Base-by-base conservation (phyloP, 2,329 filamentous ascomycete genomes). In the Cercospora beticola region DNA sequence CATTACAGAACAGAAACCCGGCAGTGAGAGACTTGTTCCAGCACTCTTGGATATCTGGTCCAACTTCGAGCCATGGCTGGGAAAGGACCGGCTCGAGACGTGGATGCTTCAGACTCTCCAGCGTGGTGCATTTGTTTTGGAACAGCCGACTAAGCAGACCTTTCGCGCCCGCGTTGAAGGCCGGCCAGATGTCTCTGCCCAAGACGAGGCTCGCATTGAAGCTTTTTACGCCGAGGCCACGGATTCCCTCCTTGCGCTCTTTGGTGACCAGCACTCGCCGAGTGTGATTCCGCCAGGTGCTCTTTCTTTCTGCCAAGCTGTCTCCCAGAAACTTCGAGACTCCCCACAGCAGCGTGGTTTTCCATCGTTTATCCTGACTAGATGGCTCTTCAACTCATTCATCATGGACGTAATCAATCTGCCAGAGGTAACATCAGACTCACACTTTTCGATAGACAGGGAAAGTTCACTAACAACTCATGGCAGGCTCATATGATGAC, bases 71-170 rank as follows among this genome's bases (percentile, higher is more conserved):
- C 90, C 94, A 79, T 98, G 94, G 94, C 91, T 92, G 49, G 93
- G 93, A 67, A 93, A 91, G 75, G 88, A 90, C 73, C 95, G 93
- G 72, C 89, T 99, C 84, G 94, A 97, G 81, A 91, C 93, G 81
- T 98, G 94, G 79, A 87, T 99, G 12, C 95, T 97, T 92, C 92
- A 95, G 78, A 92, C 96, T 69, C 87, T 99, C 33, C 92, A 97
- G 80, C 92, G 96, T 75, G 95, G 95, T 73, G 91, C 93, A 46
- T 97, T 97, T 77, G 84, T 98, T 67, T 85, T 97, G 74, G 93
- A 97, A 76, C 90, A 91, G 76, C 89, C 92, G 75, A 92, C 94
- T 79, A 91, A 93, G 76, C 90, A 92, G 74, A 86, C 80, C 7
- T 76, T 91, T 70, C 87, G 89, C 40, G 89, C 89, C 69, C 85